Evolutionary conservation across 441 rosid species (phyloP).

Genomic region (Cnidoscolus chayamansa): DNA sequence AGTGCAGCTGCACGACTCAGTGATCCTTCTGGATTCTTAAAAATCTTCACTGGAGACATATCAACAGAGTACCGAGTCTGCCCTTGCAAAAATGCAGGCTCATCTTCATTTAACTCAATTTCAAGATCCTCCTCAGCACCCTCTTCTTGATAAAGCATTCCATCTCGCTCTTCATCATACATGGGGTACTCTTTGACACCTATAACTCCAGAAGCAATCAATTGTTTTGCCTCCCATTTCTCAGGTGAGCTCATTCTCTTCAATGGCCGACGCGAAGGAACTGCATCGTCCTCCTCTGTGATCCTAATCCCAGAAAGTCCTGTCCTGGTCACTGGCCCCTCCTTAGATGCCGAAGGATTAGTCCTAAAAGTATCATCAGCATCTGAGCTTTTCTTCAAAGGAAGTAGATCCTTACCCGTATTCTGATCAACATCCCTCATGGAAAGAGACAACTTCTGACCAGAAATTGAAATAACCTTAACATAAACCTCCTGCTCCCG

Average conservation of each 20-base stretch:
- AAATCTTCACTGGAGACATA: slow-evolving; percentile 86
- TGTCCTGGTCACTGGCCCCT: slow-evolving; percentile 46
- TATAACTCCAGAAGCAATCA: slow-evolving; percentile 80
- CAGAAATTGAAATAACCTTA: slow-evolving; percentile 63
- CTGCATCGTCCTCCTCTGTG: slow-evolving; percentile 50
- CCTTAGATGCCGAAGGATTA: slow-evolving; percentile 53
- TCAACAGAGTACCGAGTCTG: slow-evolving; percentile 81
- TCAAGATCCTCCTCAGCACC: slow-evolving; percentile 95
- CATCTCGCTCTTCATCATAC: slow-evolving; percentile 84
- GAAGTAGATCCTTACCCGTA: slow-evolving; percentile 72
- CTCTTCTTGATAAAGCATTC: slow-evolving; percentile 75
- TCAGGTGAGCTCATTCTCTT: slow-evolving; percentile 88
- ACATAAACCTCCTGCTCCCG: slow-evolving; percentile 69
- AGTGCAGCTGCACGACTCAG: slow-evolving; percentile 92
- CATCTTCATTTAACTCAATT: slow-evolving; percentile 83
- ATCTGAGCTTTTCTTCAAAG: slow-evolving; percentile 45
- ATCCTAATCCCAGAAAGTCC: slow-evolving; percentile 72
- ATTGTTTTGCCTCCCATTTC: slow-evolving; percentile 87
- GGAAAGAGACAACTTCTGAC: slow-evolving; percentile 57
- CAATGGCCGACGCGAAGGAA: slow-evolving; percentile 61
- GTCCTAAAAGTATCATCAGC: slow-evolving; percentile 52
- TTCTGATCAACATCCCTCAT: slow-evolving; percentile 85
- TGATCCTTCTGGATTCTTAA: slow-evolving; percentile 88
- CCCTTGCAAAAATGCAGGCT: slow-evolving; percentile 83
- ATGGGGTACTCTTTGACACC: slow-evolving; percentile 54